Evolutionary conservation across 306 rosid species (phyloP).

Genomic region (Abrus precatorius): DNA sequence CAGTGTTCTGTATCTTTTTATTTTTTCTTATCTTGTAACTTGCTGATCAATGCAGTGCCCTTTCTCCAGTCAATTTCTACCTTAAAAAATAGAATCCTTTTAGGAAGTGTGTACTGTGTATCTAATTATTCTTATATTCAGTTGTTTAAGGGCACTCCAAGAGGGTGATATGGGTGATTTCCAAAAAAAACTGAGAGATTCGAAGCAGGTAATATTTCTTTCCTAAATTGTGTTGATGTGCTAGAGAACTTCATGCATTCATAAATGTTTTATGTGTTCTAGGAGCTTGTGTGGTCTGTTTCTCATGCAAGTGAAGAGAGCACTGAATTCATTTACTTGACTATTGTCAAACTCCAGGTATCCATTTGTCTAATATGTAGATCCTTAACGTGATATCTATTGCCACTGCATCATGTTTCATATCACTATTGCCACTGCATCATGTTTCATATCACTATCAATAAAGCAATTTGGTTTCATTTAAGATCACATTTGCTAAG

Average conservation of each 20-base stretch:
- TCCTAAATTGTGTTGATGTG: slow-evolving; percentile 34
- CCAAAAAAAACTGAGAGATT: slow-evolving; percentile 65
- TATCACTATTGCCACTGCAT: slow-evolving; percentile 3
- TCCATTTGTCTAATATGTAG: slow-evolving; percentile 15
- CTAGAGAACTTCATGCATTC: slow-evolving; percentile 40
- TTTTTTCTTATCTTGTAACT: slow-evolving; percentile 20
- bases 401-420: slow-evolving; percentile 14
- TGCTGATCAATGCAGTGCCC: slow-evolving; percentile 24
- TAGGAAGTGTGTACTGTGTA: slow-evolving; percentile 6
- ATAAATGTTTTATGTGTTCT: slow-evolving; percentile 42
- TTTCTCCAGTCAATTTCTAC: slow-evolving; percentile 17
- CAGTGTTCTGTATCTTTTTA: neutral
- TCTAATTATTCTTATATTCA: slow-evolving; percentile 49
- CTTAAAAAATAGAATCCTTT: neutral
- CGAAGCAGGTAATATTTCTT: slow-evolving; percentile 79
- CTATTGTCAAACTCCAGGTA: slow-evolving; percentile 92
- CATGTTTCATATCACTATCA: slow-evolving; percentile 22
- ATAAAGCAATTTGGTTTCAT: neutral
- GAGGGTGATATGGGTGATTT: slow-evolving; percentile 82
- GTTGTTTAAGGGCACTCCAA: slow-evolving; percentile 92
- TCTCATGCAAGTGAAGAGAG: slow-evolving; percentile 95
- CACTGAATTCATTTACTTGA: slow-evolving; percentile 79
- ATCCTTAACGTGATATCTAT: slow-evolving; percentile 36
- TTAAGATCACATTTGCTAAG: neutral
- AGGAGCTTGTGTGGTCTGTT: slow-evolving; percentile 90